Percentiles rank a stretch among this genome's conserved stretches.
phyloP scores from a whole-genome alignment of 208 protist genomes.

The Vickermania spadyakhi region DNA sequence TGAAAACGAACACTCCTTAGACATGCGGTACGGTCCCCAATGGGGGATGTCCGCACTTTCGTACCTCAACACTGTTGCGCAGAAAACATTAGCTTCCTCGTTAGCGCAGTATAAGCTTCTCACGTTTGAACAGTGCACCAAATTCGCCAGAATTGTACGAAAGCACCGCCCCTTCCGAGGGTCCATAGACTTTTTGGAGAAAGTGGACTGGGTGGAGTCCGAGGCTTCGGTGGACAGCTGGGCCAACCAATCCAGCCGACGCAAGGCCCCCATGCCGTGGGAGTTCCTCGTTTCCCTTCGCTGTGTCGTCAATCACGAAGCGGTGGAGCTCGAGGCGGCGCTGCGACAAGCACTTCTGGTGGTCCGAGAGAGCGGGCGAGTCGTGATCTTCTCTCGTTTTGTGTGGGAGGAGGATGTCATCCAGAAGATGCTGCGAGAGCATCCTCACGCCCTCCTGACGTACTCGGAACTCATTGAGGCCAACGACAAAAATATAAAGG shows the following conservation, averaged over 20 bases:
- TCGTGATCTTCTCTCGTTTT: slow-evolving; percentile 66
- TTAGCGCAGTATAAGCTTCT: slow-evolving; percentile 55
- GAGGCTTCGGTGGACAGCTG: slow-evolving; percentile 68
- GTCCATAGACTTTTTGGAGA: slow-evolving; percentile 32
- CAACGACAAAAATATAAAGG: slow-evolving; percentile 40
- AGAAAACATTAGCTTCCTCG: slow-evolving; percentile 38
- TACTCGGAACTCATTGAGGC: slow-evolving; percentile 56
- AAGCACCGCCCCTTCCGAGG: slow-evolving; percentile 39
- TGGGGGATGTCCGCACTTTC: slow-evolving; percentile 40
- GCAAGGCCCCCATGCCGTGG: slow-evolving; percentile 78
- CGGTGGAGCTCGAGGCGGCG: slow-evolving; percentile 50
- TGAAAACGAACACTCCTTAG: slow-evolving; percentile 52
- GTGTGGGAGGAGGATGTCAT: slow-evolving; percentile 80
- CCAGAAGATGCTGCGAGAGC: slow-evolving; percentile 27
- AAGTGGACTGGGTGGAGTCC: slow-evolving; percentile 48
- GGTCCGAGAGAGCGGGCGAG: slow-evolving; percentile 52
- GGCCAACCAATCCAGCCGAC: slow-evolving; percentile 38
- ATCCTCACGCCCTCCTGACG: slow-evolving; percentile 72
- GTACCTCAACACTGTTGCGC: slow-evolving; percentile 75
- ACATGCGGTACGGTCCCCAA: slow-evolving; percentile 73
- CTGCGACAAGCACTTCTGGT: slow-evolving; percentile 62
- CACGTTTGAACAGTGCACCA: slow-evolving; percentile 67
- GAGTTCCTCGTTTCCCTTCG: slow-evolving; percentile 74
- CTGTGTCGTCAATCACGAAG: slow-evolving; percentile 78
- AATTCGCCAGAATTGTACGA: slow-evolving; percentile 65